Conservation (phyloP, 2,329 filamentous ascomycete genomes). For the Ophiocordyceps sinensis region DNA sequence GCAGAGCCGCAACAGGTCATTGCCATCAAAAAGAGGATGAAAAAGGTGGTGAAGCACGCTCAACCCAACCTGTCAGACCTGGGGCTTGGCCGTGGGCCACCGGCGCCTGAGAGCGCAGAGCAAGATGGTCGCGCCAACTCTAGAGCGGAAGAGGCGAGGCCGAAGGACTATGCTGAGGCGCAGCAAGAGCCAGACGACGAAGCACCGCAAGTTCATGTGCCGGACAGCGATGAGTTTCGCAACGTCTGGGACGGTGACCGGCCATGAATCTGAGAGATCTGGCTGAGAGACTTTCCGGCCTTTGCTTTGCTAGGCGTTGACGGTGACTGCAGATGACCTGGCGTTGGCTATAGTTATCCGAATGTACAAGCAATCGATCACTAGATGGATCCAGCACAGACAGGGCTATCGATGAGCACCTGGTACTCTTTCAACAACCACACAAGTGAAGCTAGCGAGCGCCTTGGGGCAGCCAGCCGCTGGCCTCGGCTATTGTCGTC, state of each 20-base stretch:
- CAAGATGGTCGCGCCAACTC: constrained; percentile 1
- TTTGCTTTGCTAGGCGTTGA: too few species aligned
- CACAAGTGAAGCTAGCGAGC: too few species aligned
- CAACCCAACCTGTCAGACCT: constrained; percentile 16
- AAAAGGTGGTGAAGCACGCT: constrained; percentile 18
- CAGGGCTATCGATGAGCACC: too few species aligned
- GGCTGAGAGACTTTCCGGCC: background rate
- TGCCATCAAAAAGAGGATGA: constrained; percentile 22
- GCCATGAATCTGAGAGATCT: background rate
- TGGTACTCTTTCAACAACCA: too few species aligned
- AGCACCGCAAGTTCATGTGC: constrained; percentile 13
- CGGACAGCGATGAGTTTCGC: constrained; percentile 27
- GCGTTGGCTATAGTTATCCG: background rate
- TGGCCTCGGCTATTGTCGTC: background rate
- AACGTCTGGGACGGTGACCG: constrained; percentile 25
- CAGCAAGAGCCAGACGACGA: constrained; percentile 5
- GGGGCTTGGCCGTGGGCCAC: constrained; percentile 10
- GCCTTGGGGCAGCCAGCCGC: background rate
- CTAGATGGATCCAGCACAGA: too few species aligned
- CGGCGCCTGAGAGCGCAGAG: constrained; percentile 1
- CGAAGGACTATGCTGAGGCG: constrained; percentile 1
- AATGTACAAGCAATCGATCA: too few species aligned
- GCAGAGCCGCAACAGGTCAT: constrained; percentile 13
- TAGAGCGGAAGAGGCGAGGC: constrained; percentile 7
- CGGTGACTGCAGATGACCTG: background rate